A percentile compares a stretch with the other conserved stretches of the same genome.
phyloP scores from a whole-genome alignment of 331 rosid species.

The Pyrus hybrid region DNA sequence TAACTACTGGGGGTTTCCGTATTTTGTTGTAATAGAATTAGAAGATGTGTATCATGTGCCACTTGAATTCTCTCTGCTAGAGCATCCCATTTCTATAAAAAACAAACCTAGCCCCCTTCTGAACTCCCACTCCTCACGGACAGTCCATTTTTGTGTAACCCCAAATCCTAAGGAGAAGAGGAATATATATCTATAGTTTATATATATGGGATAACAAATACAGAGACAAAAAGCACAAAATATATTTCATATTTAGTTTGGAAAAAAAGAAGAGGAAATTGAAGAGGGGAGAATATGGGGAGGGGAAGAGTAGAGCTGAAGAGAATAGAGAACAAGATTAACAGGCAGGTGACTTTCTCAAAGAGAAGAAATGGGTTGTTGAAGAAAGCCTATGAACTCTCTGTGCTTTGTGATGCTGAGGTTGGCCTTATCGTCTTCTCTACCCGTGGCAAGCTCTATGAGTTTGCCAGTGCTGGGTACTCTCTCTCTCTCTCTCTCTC shows the following conservation, averaged over 20 bases:
- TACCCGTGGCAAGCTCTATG: constrained; percentile 77
- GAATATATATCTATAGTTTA: background rate
- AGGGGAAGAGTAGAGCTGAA: constrained; percentile 90
- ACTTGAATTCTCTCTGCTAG: background rate
- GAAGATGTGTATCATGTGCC: constrained; percentile 6
- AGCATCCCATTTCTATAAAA: constrained; percentile 6
- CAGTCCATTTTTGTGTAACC: constrained; percentile 9
- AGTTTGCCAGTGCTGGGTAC: constrained; percentile 68
- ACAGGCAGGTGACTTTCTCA: constrained; percentile 92
- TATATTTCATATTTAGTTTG: background rate
- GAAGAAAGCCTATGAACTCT: constrained; percentile 88
- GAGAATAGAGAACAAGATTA: constrained; percentile 97
- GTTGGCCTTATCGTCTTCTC: constrained; percentile 89
- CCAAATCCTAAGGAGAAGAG: constrained; percentile 5
- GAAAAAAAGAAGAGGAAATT: background rate
- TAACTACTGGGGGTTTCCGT: constrained; percentile 29
- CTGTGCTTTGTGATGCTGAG: constrained; percentile 94
- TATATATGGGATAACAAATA: background rate
- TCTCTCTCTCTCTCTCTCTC: background rate
- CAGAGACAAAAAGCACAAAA: background rate
- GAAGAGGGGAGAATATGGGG: constrained; percentile 36
- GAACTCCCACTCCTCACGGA: constrained; percentile 21
- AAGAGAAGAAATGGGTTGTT: constrained; percentile 84
- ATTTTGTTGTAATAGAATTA: constrained; percentile 32
- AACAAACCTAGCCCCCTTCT: background rate